Conservation (phyloP, 2,329 filamentous ascomycete species). For the Botryotinia narcissicola region DNA sequence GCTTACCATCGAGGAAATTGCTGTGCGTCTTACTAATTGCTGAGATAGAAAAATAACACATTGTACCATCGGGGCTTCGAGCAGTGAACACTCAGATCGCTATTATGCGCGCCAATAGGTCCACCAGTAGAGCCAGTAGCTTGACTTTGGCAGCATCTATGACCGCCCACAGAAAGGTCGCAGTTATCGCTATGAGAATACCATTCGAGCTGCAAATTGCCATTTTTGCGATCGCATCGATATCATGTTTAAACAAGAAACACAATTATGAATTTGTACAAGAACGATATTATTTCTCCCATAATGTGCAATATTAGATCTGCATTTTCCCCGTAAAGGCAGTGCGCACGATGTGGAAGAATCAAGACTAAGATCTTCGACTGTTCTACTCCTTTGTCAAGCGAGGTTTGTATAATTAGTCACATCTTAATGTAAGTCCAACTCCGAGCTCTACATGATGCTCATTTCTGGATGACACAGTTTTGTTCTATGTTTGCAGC, state of each 20-base stretch:
- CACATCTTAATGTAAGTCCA: neutral
- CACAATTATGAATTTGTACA: too few species aligned
- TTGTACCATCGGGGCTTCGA: neutral
- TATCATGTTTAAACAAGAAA: too few species aligned
- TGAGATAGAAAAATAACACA: neutral
- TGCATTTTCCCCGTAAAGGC: neutral
- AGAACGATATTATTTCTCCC: neutral
- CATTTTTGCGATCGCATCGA: neutral
- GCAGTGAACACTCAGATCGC: slow-evolving; percentile 3
- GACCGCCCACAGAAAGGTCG: neutral
- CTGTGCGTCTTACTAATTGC: neutral
- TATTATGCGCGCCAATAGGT: neutral
- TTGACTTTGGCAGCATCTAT: neutral
- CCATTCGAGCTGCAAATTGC: neutral
- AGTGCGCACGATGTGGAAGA: too few species aligned
- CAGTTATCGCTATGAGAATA: neutral
- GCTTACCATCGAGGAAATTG: neutral
- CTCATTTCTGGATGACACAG: neutral
- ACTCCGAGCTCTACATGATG: neutral
- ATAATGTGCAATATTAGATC: neutral
- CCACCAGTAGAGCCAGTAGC: neutral
- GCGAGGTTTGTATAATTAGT: neutral
- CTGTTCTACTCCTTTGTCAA: too few species aligned
- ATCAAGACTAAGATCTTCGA: neutral
- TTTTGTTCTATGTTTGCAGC: neutral